Percentiles rank a stretch among this genome's conserved stretches.
phyloP scores from a whole-genome alignment of 345 rosid species.

The Noccaea bulbosa region DNA sequence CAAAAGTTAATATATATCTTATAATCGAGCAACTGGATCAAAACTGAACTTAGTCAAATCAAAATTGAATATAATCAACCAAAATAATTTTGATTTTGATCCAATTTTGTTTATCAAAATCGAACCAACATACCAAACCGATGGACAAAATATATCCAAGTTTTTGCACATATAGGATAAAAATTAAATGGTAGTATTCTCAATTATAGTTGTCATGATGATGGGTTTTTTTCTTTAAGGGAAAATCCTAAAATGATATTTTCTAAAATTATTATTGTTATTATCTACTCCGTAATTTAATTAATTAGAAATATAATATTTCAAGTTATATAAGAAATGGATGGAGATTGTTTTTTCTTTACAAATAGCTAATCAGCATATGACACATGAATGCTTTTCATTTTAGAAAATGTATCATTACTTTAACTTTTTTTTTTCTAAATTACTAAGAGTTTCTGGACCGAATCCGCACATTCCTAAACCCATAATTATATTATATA shows the following conservation, averaged over 20 bases:
- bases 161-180: not conserved
- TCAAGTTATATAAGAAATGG: too few relatives aligned
- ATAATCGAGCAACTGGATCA: not conserved
- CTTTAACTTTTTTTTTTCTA: too few relatives aligned
- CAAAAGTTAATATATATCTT: not conserved
- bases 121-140: not conserved
- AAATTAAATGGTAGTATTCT: not conserved
- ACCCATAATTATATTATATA: too few relatives aligned
- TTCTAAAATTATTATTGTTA: not conserved
- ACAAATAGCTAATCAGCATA: too few relatives aligned
- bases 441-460: too few relatives aligned
- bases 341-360: too few relatives aligned
- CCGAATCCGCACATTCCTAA: too few relatives aligned
- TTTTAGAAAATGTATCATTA: too few relatives aligned
- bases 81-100: not conserved
- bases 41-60: not conserved
- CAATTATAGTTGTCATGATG: not conserved
- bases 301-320: too few relatives aligned
- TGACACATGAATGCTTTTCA: too few relatives aligned
- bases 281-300: too few relatives aligned
- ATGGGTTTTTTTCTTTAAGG: not conserved
- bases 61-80: not conserved
- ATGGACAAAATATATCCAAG: not conserved
- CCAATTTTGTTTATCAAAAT: too few relatives aligned
- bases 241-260: not conserved